Conservation (phyloP, 2,329 filamentous ascomycete genomes). For the Aspergillus fructus region DNA sequence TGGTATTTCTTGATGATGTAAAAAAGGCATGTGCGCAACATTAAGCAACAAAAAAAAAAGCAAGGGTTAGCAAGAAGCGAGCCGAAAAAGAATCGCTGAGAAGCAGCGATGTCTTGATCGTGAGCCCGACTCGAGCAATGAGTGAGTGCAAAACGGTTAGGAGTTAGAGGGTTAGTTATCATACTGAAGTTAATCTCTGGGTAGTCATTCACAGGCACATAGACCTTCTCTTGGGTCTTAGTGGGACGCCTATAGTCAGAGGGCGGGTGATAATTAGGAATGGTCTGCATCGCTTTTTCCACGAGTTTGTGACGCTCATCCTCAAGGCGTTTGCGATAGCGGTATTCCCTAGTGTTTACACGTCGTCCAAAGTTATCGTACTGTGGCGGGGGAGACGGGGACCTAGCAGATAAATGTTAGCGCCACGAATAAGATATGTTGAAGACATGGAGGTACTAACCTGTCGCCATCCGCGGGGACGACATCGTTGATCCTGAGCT, state of each 20-base stretch:
- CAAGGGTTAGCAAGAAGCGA: slow-evolving; percentile 44
- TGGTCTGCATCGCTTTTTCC: slow-evolving; percentile 99
- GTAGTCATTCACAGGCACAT: slow-evolving; percentile 99
- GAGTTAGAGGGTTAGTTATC: slow-evolving; percentile 98
- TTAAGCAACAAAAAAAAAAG: slow-evolving; percentile 25
- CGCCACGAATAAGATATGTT: slow-evolving; percentile 17
- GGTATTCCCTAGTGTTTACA: slow-evolving; percentile 98
- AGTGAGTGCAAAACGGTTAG: slow-evolving; percentile 57
- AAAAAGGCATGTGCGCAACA: slow-evolving; percentile 32
- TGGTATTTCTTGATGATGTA: slow-evolving; percentile 6
- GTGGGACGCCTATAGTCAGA: slow-evolving; percentile 98
- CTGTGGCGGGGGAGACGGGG: slow-evolving; percentile 90
- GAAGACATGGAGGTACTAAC: slow-evolving; percentile 53
- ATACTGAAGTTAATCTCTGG: slow-evolving; percentile 99
- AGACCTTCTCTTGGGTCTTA: slow-evolving; percentile 99
- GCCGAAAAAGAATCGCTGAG: slow-evolving; percentile 34
- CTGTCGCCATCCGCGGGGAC: slow-evolving; percentile 94
- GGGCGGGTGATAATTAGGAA: slow-evolving; percentile 98
- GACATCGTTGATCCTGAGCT: slow-evolving; percentile 98
- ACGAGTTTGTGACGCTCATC: slow-evolving; percentile 98
- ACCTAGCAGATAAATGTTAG: slow-evolving; percentile 57
- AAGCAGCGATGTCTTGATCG: slow-evolving; percentile 30
- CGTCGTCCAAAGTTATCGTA: slow-evolving; percentile 99
- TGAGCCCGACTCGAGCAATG: slow-evolving; percentile 45
- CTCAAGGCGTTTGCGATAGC: slow-evolving; percentile 96